phyloP scores from a whole-genome alignment of 805 yeast species.

The Myxozyma geophila region DNA sequence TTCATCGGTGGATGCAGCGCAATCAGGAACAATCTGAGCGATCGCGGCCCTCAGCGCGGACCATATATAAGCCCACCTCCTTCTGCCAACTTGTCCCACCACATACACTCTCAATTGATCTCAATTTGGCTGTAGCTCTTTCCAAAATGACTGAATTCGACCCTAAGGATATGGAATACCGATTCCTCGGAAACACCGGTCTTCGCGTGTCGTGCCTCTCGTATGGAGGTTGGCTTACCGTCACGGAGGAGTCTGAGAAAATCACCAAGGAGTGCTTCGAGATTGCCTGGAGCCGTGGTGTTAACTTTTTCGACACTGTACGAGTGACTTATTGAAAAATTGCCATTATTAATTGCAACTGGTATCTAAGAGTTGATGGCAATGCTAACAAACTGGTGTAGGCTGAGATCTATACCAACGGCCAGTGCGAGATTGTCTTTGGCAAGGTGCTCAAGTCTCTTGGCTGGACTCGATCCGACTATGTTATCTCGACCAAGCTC shows the following conservation, averaged over 20 bases:
- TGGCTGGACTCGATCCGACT: constrained; percentile 43
- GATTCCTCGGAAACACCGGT: constrained; percentile 44
- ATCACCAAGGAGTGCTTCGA: constrained; percentile 41
- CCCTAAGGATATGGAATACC: constrained; percentile 41
- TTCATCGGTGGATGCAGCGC: too few relatives aligned
- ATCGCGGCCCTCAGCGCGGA: too few relatives aligned
- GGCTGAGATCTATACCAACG: constrained; percentile 42
- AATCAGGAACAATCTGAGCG: too few relatives aligned
- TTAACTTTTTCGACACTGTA: constrained; percentile 45
- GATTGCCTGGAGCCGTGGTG: constrained; percentile 43
- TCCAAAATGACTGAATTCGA: constrained; percentile 31
- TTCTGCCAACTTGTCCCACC: background rate
- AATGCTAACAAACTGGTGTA: background rate
- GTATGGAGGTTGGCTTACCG: constrained; percentile 45
- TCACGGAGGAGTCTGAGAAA: constrained; percentile 40
- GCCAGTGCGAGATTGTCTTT: constrained; percentile 42
- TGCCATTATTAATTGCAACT: background rate
- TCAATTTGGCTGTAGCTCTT: too few relatives aligned
- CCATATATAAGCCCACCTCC: background rate
- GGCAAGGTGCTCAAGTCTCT: constrained; percentile 43
- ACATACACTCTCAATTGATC: background rate
- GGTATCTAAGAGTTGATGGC: background rate
- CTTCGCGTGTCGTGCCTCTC: constrained; percentile 44
- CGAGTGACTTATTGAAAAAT: background rate
- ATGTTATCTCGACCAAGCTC: constrained; percentile 44